Percentiles rank a stretch among this genome's conserved stretches.
Evolutionary conservation across 306 rosid species (phyloP).

Genomic region (Cucumis melo): DNA sequence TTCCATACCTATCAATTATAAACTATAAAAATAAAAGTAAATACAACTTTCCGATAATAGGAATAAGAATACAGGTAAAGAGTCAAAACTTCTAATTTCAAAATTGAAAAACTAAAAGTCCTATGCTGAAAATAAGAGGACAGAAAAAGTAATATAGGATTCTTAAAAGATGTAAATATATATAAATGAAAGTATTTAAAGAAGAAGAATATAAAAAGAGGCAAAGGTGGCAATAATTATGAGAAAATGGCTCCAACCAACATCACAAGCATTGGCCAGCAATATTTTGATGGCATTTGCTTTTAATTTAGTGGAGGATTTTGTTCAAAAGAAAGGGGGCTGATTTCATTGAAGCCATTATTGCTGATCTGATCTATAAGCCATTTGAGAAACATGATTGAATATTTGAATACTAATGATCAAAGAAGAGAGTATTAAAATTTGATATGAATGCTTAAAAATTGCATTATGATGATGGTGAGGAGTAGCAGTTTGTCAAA

Average conservation of each 20-base stretch:
- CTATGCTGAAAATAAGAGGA: no score
- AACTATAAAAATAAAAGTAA: no score
- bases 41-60: no score
- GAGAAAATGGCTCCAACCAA: neutral
- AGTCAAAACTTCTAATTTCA: no score
- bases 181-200: neutral
- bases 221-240: neutral
- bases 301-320: neutral
- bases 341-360: neutral
- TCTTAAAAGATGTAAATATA: no score
- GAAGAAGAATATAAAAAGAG: neutral
- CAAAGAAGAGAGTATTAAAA: neutral
- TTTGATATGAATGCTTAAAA: neutral
- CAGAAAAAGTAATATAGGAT: no score
- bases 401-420: no score
- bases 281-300: neutral
- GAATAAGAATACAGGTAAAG: no score
- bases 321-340: neutral
- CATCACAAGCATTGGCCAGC: slow-evolving; percentile 1
- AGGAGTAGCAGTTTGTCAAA: neutral
- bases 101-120: no score
- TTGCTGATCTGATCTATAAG: neutral
- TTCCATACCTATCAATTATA: no score
- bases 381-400: neutral
- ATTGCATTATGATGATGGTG: neutral